Base-by-base conservation (phyloP, 2,329 filamentous ascomycete species). In the Arthrocladium fulminans region DNA sequence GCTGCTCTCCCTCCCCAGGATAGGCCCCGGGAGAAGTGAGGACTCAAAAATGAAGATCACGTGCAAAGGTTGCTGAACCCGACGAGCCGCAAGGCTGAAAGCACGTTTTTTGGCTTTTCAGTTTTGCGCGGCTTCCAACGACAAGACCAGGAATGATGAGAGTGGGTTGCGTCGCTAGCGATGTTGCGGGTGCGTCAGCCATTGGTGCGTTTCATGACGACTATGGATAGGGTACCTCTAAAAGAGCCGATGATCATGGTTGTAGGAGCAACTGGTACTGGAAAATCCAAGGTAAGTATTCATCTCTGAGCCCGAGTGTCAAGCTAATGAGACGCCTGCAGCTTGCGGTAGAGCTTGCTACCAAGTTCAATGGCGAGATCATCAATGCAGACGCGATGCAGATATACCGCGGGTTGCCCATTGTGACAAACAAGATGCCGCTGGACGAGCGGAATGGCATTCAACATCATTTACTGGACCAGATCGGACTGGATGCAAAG, bases 351-450 rank as follows among this genome's bases (percentile, higher is more conserved):
- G 87, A 95, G 54, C 70, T 98, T 45, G 92, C 94, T 1, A 75
- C 75, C 35, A 79, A 76, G 19, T 89, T 88, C 67, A 83, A 92
- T 65, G 92, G 94, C 61, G 92, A 98, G 66, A 79, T 98, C 45
- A 88, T 98, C 69, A 98, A 98, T 63, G 87, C 87, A 40, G 92
- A 98, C 73, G 92, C 92, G 32, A 95, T 98, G 88, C 92, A 98
- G 65, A 81, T 98, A 69, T 98, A 98, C 65, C 77, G 79, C 46
- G 92, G 92, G 2, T 72, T 98, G 37, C 88, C 92, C 3, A 83
- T 97, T 54, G 90, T 97, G 58, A 98, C 92, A 22, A 98, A 98
- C 66, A 94, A 97, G 64, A 85, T 97, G 50, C 79, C 86, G 0
- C 45, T 62, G 1, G 74, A 80, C 17, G 90, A 97, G 63, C 82